Percentiles rank a stretch among this genome's conserved stretches.
phyloP scores from a whole-genome alignment of 129 eudicot species.

The Tanacetum coccineum region DNA sequence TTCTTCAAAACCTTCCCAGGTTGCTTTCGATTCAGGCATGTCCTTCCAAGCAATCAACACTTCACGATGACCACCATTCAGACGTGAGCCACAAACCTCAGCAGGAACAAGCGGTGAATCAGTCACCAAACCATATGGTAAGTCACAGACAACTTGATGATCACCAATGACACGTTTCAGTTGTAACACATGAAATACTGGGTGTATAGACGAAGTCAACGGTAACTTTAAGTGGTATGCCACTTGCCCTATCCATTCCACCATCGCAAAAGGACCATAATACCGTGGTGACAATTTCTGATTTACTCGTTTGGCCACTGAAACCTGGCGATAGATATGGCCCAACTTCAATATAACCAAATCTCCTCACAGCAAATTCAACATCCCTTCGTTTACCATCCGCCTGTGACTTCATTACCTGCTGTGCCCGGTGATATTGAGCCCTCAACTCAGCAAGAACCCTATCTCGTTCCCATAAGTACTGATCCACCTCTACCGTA shows the following conservation, averaged over 20 bases:
- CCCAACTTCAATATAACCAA: not conserved
- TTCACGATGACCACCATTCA: no score
- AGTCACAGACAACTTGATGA: not conserved
- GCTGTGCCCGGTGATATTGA: not conserved
- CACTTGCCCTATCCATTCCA: not conserved
- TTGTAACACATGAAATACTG: not conserved
- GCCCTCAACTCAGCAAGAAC: not conserved
- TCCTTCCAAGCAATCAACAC: not conserved
- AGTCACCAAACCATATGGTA: not conserved
- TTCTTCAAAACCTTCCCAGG: not conserved
- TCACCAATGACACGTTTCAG: not conserved
- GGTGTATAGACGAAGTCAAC: not conserved
- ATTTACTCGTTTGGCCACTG: not conserved
- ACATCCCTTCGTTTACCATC: not conserved
- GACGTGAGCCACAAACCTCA: no score
- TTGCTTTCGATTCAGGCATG: not conserved
- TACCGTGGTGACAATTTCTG: not conserved
- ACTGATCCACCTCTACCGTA: not conserved
- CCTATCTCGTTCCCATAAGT: not conserved
- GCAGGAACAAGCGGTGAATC: not conserved
- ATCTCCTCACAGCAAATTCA: not conserved
- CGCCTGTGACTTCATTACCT: not conserved
- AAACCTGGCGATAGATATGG: not conserved
- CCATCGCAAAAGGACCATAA: not conserved
- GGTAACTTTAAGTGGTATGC: not conserved